These are phyloP conservation scores for Backusella psychrophila DNA, from an alignment of 192 early-diverging fungal genomes.

Conservation along the genomic window DNA sequence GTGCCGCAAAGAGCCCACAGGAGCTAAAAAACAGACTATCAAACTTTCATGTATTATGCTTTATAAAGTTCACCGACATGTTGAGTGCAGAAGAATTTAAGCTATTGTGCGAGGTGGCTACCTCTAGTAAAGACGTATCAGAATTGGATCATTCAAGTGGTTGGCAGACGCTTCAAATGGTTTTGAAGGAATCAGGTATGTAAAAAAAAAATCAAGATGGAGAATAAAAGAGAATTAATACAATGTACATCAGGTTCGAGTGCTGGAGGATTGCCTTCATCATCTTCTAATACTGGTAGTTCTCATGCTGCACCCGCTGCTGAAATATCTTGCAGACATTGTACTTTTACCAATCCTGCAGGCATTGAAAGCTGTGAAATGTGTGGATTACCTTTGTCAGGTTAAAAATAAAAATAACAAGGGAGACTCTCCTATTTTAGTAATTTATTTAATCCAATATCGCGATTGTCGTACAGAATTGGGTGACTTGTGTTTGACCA, in stretches of 20 bases:
- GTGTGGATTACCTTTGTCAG: constrained; percentile 69
- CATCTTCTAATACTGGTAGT: background rate
- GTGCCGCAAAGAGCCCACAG: constrained; percentile 24
- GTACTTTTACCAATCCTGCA: constrained; percentile 74
- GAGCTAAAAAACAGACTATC: constrained; percentile 55
- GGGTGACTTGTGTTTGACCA: background rate
- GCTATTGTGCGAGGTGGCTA: constrained; percentile 39
- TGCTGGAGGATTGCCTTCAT: background rate
- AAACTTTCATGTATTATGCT: constrained; percentile 87
- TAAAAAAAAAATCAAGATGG: background rate
- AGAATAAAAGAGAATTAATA: background rate
- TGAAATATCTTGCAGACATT: constrained; percentile 70
- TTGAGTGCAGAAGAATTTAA: constrained; percentile 62
- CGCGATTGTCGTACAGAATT: background rate
- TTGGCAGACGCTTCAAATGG: constrained; percentile 72
- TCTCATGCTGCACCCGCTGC: constrained; percentile 26
- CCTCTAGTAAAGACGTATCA: constrained; percentile 28
- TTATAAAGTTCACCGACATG: constrained; percentile 61
- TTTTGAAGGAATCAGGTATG: constrained; percentile 52
- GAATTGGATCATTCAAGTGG: constrained; percentile 45
- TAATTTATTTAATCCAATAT: background rate
- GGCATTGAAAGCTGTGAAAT: constrained; percentile 71
- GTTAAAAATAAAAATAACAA: constrained; percentile 8
- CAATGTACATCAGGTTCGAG: background rate
- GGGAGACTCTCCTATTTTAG: background rate